A percentile compares a stretch with the other conserved stretches of the same genome.
These are phyloP conservation scores for Onygena corvina DNA, from an alignment of 2,329 filamentous ascomycete species.

Conservation along the genomic window DNA sequence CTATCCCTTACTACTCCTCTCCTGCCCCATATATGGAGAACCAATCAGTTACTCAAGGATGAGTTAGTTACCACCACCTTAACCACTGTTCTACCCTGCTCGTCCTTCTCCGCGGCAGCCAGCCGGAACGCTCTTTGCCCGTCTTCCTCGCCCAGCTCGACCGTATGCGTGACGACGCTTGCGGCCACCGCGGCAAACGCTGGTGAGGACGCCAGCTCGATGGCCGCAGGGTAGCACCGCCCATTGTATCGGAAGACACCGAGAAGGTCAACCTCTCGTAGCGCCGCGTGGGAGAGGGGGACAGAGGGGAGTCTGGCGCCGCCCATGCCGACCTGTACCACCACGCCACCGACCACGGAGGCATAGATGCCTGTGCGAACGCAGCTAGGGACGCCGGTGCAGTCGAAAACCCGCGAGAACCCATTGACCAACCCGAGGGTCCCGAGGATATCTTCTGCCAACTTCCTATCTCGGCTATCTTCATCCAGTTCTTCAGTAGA, in stretches of 20 bases:
- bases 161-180: constrained; percentile 43
- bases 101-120: constrained; percentile 41
- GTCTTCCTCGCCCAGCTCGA: constrained; percentile 34
- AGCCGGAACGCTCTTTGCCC: constrained; percentile 42
- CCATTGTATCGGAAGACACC: constrained; percentile 46
- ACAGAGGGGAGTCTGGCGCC: constrained; percentile 41
- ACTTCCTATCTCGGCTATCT: constrained; percentile 22
- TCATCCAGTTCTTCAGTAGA: constrained; percentile 18
- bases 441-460: constrained; percentile 25
- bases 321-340: constrained; percentile 47
- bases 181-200: constrained; percentile 39
- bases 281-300: constrained; percentile 42
- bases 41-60: too few species aligned
- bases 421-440: constrained; percentile 22
- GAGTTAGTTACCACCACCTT: constrained; percentile 44
- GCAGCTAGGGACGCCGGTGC: constrained; percentile 36
- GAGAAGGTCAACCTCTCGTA: constrained; percentile 46
- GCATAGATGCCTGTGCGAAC: constrained; percentile 37
- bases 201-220: constrained; percentile 41
- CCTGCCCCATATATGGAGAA: too few species aligned
- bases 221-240: constrained; percentile 43
- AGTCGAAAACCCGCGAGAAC: constrained; percentile 37
- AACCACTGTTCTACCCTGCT: constrained; percentile 41
- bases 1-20: too few species aligned
- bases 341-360: constrained; percentile 38